phyloP scores from a whole-genome alignment of 495 filamentous ascomycete genomes.

The Aspergillus biplanus region DNA sequence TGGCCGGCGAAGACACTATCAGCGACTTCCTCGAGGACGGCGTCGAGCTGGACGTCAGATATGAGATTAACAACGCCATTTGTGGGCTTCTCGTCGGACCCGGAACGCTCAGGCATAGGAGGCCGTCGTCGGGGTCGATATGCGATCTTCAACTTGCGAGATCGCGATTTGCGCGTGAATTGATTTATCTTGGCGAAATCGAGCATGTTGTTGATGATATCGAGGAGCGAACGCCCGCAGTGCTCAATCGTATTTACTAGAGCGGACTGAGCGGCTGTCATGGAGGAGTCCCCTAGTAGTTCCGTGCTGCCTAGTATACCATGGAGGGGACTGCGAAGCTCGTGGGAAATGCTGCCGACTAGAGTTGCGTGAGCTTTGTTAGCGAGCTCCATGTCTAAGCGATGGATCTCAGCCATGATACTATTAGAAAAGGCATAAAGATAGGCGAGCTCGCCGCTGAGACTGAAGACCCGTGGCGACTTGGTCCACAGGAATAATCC shows the following conservation, averaged over 20 bases:
- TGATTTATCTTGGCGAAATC: constrained; percentile 21
- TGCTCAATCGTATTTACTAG: constrained; percentile 17
- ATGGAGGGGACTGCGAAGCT: constrained; percentile 21
- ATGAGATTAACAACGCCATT: constrained; percentile 13
- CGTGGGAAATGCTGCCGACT: constrained; percentile 52
- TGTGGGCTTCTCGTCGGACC: neutral
- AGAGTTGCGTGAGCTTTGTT: constrained; percentile 60
- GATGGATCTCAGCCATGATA: constrained; percentile 60
- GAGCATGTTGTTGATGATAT: constrained; percentile 20
- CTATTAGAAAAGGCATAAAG: constrained; percentile 58
- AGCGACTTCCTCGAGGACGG: constrained; percentile 60
- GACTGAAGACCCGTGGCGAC: constrained; percentile 38
- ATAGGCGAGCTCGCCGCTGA: constrained; percentile 44
- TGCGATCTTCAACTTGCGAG: neutral
- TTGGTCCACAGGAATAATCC: constrained; percentile 56
- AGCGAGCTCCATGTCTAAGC: constrained; percentile 45
- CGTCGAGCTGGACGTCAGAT: constrained; percentile 43
- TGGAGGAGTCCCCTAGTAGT: constrained; percentile 16
- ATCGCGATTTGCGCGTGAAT: constrained; percentile 8
- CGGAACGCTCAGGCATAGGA: neutral
- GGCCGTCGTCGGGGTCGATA: neutral
- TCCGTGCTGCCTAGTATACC: constrained; percentile 21
- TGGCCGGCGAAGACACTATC: constrained; percentile 62
- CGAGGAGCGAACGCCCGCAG: constrained; percentile 13
- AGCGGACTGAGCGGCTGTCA: constrained; percentile 6